Conservation (phyloP, 441 rosid species). For the Populus hybrid region DNA sequence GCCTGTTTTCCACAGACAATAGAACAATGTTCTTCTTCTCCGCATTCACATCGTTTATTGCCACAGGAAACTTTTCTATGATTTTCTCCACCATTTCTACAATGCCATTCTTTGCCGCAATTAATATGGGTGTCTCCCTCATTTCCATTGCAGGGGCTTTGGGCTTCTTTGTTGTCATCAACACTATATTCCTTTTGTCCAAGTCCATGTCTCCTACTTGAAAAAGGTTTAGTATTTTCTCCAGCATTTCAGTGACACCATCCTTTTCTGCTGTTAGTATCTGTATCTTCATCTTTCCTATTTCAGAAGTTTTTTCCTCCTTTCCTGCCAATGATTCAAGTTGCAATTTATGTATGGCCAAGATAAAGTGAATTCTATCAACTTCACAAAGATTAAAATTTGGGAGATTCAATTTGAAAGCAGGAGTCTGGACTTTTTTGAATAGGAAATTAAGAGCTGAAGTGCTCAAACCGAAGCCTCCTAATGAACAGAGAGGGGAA, state of each 20-base stretch:
- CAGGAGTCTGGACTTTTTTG: background rate
- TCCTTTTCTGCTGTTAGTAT: background rate
- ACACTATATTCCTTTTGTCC: background rate
- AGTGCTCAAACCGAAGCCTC: background rate
- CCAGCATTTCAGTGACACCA: background rate
- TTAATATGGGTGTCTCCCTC: constrained; percentile 1
- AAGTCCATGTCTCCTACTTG: background rate
- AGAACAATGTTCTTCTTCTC: constrained; percentile 9
- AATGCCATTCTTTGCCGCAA: constrained; percentile 13
- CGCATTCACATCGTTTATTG: background rate
- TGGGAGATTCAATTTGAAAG: background rate
- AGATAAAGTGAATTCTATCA: background rate
- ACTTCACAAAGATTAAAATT: background rate
- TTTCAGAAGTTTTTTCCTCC: background rate
- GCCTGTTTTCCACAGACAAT: constrained; percentile 21
- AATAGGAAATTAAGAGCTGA: background rate
- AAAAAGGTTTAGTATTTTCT: background rate
- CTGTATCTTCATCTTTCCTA: background rate
- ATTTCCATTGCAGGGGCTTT: background rate
- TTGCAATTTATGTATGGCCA: background rate
- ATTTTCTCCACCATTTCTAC: constrained; percentile 8
- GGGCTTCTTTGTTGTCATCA: background rate
- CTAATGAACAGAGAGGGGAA: background rate
- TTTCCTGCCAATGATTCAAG: background rate
- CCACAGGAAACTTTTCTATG: background rate